Evolutionary conservation across 495 filamentous ascomycete genomes (phyloP).

Genomic region (Penicillium desertorum): DNA sequence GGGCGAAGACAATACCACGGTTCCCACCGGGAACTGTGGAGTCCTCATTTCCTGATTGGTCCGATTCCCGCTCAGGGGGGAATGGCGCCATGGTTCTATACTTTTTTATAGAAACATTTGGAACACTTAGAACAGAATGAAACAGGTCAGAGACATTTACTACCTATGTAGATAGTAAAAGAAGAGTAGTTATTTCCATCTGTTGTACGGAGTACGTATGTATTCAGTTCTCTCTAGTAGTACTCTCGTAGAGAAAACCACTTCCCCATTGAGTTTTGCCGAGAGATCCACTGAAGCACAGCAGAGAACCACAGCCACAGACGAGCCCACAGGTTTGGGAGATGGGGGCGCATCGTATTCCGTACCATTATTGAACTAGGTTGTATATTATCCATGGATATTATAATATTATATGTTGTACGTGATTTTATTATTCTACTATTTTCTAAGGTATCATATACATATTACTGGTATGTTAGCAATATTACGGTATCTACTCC

Average conservation of each 20-base stretch:
- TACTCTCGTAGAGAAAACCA: not conserved
- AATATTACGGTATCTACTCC: not conserved
- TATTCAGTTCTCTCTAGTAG: too few relatives aligned
- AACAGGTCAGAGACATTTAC: not conserved
- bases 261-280: not conserved
- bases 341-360: not conserved
- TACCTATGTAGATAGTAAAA: too few relatives aligned
- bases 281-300: slow-evolving; percentile 6
- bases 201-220: too few relatives aligned
- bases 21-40: slow-evolving; percentile 22
- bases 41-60: slow-evolving; percentile 16
- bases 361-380: not conserved
- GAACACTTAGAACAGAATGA: too few relatives aligned
- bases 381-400: too few relatives aligned
- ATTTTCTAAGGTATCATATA: too few relatives aligned
- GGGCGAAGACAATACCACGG: slow-evolving; percentile 10
- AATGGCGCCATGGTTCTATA: slow-evolving; percentile 3
- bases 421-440: too few relatives aligned
- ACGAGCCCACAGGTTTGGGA: slow-evolving; percentile 1
- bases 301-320: slow-evolving; percentile 10
- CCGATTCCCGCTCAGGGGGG: slow-evolving; percentile 21
- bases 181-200: too few relatives aligned
- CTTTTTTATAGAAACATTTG: not conserved
- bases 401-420: not conserved
- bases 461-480: too few relatives aligned